Evolutionary conservation across 225 moss, liverwort and hornwort genomes (phyloP), one percentile per base, ranked within the genome.

Genomic region (Neckera pumila): DNA sequence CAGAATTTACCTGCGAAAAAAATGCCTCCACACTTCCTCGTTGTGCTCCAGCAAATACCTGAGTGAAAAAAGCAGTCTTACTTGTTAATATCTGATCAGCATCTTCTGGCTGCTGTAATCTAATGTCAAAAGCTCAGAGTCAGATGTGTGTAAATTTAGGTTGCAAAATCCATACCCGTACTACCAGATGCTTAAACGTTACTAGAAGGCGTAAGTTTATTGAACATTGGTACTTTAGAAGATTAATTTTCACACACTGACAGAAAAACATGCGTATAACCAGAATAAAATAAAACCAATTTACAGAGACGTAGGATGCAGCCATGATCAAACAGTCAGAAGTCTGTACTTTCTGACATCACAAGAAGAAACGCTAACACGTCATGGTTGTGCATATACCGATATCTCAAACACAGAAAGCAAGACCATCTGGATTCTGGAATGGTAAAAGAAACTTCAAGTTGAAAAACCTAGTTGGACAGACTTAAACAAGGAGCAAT

Each of bases 21-120:
- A 97, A 99, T 59, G 94, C 91, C 88, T 96, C 97, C 90, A 99
- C 96, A 91, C 99, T 97, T 79, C 96, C 95, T 86, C 96, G 96
- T 83, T 99, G 99, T 67, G 97, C 95, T 81, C 95, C 95, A 74
- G 95, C 94, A 92, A 99, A 99, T 40, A 96, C 93, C 98, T 99
- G 94, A 81, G 83, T 76, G 53, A 80, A 84, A 62, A 79, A 76
- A 86, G 59, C 70, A 88, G 86, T 27, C 82, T 51, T 72, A 78
- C 54, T 84, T n/a, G 47, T 87, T 73, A 78, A 89, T 27, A 61
- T 79, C 74, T 47, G 49, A 77, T 70, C 56, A 56, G 54, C 25
- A 54, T 71, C 62, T 87, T 84, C 71, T 70, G 69, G 69, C 54
- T 72, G 38, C 58, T 59, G 67, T 33, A 26, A 51, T 51, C 72